Evolutionary conservation across 352 stramenopile species (phyloP).

Genomic region (Globisporangium splendens): DNA sequence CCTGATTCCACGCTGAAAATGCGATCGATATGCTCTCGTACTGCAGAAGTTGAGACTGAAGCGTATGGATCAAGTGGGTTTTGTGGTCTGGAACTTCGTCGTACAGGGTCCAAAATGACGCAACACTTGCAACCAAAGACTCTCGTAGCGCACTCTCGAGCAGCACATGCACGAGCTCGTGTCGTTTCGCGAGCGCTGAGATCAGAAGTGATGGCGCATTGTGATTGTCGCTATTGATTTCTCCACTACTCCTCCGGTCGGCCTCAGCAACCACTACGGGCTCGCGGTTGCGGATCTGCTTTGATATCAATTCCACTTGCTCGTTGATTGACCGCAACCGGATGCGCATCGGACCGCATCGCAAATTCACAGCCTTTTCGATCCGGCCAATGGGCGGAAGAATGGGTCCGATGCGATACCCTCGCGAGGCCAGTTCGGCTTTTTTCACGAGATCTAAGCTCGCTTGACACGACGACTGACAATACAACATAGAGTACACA

Average conservation of each 20-base stretch:
- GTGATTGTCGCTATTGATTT: slow-evolving; percentile 6
- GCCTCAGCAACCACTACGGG: not conserved
- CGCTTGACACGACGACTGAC: slow-evolving; percentile 22
- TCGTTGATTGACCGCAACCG: slow-evolving; percentile 47
- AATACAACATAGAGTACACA: not conserved
- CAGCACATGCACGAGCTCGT: slow-evolving; percentile 26
- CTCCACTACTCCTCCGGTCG: not conserved
- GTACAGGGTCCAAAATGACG: slow-evolving; percentile 15
- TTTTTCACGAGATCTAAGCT: slow-evolving; percentile 54
- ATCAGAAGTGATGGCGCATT: slow-evolving; percentile 52
- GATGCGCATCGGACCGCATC: slow-evolving; percentile 36
- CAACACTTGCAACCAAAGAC: slow-evolving; percentile 15
- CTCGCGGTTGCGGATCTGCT: not conserved
- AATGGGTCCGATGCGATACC: slow-evolving; percentile 41
- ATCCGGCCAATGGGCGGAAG: slow-evolving; percentile 56
- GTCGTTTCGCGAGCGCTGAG: slow-evolving; percentile 47
- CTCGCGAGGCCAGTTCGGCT: slow-evolving; percentile 46
- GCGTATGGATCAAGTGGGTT: not conserved
- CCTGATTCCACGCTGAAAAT: slow-evolving; percentile 1
- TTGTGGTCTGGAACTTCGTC: slow-evolving; percentile 10
- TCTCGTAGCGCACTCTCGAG: slow-evolving; percentile 33
- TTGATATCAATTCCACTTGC: slow-evolving; percentile 19
- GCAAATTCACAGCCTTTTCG: slow-evolving; percentile 26
- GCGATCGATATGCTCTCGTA: not conserved
- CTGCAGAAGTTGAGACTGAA: not conserved